Conservation (phyloP, 345 rosid species). For the Populus davidiana region DNA sequence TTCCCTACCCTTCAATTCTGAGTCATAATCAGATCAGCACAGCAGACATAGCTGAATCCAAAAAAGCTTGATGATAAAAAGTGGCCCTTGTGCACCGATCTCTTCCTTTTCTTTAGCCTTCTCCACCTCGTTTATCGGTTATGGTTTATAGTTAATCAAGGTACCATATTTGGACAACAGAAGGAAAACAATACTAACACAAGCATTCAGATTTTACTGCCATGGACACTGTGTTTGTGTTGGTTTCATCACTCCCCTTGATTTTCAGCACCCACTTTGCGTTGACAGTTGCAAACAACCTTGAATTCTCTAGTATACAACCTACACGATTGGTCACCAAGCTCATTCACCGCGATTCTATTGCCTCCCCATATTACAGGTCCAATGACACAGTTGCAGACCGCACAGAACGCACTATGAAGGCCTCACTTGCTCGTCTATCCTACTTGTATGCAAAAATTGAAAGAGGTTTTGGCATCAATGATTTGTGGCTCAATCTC, state of each 20-base stretch:
- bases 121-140: background rate
- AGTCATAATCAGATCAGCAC: background rate
- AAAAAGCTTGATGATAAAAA: no score
- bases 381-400: constrained; percentile 18
- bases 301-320: background rate
- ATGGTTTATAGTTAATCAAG: no score
- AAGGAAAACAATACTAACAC: background rate
- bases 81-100: no score
- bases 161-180: background rate
- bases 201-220: background rate
- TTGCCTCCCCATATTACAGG: constrained; percentile 27
- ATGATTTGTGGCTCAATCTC: constrained; percentile 33
- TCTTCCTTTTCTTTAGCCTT: no score
- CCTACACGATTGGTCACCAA: constrained; percentile 5
- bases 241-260: background rate
- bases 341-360: constrained; percentile 36
- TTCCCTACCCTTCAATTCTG: background rate
- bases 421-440: constrained; percentile 29
- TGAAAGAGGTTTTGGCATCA: background rate
- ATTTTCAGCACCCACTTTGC: background rate
- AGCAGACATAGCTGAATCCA: background rate
- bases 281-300: background rate
- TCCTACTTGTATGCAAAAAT: constrained; percentile 24
- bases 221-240: background rate
- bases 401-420: constrained; percentile 19